Evolutionary conservation across 371 early-diverging fungal species (phyloP).

Genomic region (Mucor mucedo): DNA sequence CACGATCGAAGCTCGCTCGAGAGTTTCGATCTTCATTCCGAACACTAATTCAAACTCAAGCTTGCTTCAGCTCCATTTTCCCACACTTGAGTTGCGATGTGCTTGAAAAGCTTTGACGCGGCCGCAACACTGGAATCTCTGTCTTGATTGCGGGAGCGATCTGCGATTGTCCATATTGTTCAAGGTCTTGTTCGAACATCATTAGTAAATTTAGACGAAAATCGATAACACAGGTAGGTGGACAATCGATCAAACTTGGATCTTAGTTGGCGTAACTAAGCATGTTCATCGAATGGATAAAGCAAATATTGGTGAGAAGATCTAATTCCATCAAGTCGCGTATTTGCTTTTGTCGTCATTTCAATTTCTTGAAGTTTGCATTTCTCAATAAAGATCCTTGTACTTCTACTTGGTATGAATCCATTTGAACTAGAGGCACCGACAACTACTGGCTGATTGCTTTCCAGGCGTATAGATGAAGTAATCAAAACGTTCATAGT

Average conservation of each 20-base stretch:
- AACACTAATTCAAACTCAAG: too few relatives aligned
- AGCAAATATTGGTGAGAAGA: conserved; percentile 20
- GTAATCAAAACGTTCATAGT: conserved; percentile 31
- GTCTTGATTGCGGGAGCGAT: too few relatives aligned
- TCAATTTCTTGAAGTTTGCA: conserved; percentile 18
- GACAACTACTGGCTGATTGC: conserved; percentile 5
- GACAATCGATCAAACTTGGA: conserved; percentile 14
- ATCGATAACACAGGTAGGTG: conserved; percentile 20
- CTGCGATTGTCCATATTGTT: too few relatives aligned
- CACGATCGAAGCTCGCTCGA: too few relatives aligned
- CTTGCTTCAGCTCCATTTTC: too few relatives aligned
- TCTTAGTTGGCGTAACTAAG: too few relatives aligned
- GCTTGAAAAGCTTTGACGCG: too few relatives aligned
- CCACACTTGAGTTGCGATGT: too few relatives aligned
- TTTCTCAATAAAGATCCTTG: too few relatives aligned
- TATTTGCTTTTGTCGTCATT: conserved; percentile 3
- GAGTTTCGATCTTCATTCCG: too few relatives aligned
- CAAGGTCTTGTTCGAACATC: conserved; percentile 16
- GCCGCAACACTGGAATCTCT: too few relatives aligned
- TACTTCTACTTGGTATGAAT: conserved; percentile 20
- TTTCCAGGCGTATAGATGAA: neutral
- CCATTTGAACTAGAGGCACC: conserved; percentile 33
- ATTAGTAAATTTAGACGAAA: neutral
- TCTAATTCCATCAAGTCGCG: conserved; percentile 7
- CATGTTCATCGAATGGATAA: conserved; percentile 24